Conservation (phyloP, 352 stramenopile genomes). For the Phytopythium ostracodes region DNA sequence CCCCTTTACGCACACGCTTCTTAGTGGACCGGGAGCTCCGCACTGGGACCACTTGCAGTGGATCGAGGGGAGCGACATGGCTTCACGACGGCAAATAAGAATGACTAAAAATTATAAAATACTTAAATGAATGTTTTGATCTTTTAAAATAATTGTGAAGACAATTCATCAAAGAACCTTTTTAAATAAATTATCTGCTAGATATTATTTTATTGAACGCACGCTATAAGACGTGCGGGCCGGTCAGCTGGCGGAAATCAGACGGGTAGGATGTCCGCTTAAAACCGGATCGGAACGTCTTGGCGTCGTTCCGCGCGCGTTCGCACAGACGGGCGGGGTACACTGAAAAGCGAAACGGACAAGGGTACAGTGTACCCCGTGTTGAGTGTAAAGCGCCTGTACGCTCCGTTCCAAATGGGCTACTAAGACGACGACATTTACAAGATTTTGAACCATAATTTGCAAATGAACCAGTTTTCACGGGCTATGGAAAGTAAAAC, state of each 20-base stretch:
- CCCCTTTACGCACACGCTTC: too few relatives aligned
- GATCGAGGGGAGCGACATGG: neutral
- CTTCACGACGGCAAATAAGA: neutral
- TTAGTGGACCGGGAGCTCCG: too few relatives aligned
- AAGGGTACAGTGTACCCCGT: too few relatives aligned
- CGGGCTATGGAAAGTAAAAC: neutral
- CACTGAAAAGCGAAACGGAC: too few relatives aligned
- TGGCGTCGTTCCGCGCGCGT: constrained; percentile 1
- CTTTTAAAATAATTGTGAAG: too few relatives aligned
- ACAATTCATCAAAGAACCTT: too few relatives aligned
- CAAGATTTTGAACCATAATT: too few relatives aligned
- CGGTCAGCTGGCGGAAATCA: neutral
- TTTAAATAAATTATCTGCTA: too few relatives aligned
- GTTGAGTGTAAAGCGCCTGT: neutral
- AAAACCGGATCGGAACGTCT: neutral
- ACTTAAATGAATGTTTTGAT: neutral
- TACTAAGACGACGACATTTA: too few relatives aligned
- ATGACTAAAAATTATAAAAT: neutral
- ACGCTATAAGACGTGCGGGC: neutral
- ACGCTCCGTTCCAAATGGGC: neutral
- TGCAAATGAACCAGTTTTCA: too few relatives aligned
- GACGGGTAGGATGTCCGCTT: neutral
- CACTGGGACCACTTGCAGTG: neutral
- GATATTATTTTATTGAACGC: neutral
- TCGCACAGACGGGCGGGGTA: constrained; percentile 3